Conservation (phyloP, 495 filamentous ascomycete species). For the Daldinia bambusicola region DNA sequence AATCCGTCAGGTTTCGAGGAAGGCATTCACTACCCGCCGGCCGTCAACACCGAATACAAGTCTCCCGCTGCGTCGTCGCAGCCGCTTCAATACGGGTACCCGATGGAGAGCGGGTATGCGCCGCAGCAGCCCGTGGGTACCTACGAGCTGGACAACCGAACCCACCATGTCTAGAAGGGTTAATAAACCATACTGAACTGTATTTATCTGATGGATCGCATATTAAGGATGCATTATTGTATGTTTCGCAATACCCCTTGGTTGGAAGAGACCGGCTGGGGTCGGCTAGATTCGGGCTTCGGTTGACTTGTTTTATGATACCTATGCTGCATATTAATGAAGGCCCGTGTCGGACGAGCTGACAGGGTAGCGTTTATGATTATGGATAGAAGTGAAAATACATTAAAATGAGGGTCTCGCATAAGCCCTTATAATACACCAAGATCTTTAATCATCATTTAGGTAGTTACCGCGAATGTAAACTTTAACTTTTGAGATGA, state of each 20-base stretch:
- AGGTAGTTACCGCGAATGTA: background rate
- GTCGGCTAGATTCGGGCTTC: background rate
- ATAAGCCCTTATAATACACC: constrained; percentile 5
- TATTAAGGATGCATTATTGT: background rate
- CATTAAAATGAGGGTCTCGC: constrained; percentile 9
- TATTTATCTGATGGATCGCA: background rate
- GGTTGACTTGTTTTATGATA: constrained; percentile 12
- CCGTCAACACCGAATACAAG: constrained; percentile 36
- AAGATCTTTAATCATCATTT: background rate
- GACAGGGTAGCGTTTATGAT: constrained; percentile 15
- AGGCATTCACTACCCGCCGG: constrained; percentile 13
- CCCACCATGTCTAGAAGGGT: background rate
- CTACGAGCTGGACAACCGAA: constrained; percentile 35
- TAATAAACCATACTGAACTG: background rate
- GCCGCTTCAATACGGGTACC: constrained; percentile 5
- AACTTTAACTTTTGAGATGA: background rate
- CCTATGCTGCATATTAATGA: background rate
- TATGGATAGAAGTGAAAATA: constrained; percentile 21
- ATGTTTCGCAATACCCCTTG: background rate
- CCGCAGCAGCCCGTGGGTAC: background rate
- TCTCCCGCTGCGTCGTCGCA: constrained; percentile 10
- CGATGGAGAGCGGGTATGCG: background rate
- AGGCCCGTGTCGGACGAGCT: background rate
- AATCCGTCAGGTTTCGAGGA: constrained; percentile 23
- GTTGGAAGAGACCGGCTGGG: background rate